A percentile compares a stretch with the other conserved stretches of the same genome.
These are phyloP conservation scores for Aschersonia sp. DNA, from an alignment of 2,329 filamentous ascomycete species.

Conservation along the genomic window DNA sequence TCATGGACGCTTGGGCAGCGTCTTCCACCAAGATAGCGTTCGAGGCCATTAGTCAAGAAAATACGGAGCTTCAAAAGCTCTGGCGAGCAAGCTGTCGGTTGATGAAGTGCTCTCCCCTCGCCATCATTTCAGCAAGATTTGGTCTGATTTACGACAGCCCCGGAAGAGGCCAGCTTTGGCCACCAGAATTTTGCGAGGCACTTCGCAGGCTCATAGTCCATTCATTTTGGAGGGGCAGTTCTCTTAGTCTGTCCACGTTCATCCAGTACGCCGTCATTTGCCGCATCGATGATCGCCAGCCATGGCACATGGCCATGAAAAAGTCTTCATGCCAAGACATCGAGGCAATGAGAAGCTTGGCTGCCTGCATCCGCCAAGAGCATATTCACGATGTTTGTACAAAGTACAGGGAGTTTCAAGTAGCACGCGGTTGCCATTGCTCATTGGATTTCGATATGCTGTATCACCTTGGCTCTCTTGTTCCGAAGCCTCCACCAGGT, in stretches of 20 bases:
- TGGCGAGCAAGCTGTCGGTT: slow-evolving; percentile 1
- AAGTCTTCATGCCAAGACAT: not conserved
- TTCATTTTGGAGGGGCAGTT: not conserved
- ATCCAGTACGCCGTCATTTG: slow-evolving; percentile 2
- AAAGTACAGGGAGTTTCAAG: not conserved
- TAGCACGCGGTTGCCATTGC: not conserved
- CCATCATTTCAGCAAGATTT: not conserved
- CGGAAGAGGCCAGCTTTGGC: not conserved
- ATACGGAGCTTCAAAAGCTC: not conserved
- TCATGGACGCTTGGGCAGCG: not conserved
- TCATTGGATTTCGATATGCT: not conserved
- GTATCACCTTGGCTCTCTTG: not conserved
- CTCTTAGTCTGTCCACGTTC: not conserved
- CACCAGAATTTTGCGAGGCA: slow-evolving; percentile 1
- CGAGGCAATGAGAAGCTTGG: not conserved
- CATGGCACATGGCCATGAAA: not conserved
- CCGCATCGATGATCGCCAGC: not conserved
- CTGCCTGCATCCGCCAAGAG: not conserved
- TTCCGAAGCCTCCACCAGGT: not conserved
- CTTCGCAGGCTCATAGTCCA: not conserved
- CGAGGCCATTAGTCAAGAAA: not conserved
- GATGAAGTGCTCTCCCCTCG: not conserved
- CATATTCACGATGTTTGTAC: not conserved
- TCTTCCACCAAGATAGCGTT: not conserved
- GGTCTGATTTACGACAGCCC: not conserved